Percentiles rank a stretch among this genome's conserved stretches.
phyloP scores from a whole-genome alignment of 1,284 basidiomycete species.

The Leccinum subatratum region DNA sequence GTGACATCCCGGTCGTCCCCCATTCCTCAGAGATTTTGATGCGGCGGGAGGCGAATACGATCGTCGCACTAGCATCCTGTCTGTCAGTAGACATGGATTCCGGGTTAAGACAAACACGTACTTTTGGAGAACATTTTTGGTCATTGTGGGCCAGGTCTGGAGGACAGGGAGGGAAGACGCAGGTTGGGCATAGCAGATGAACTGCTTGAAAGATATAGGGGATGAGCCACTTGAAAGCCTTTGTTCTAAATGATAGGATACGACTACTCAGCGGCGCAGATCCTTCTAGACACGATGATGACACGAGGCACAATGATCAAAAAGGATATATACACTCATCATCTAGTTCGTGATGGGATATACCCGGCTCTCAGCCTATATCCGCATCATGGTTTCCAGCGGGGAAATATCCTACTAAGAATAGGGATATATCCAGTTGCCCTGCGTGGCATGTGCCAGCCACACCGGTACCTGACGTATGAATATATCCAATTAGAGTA shows the following conservation, averaged over 20 bases:
- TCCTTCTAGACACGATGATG: too few species aligned
- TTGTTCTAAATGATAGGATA: background rate
- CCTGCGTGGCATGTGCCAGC: too few species aligned
- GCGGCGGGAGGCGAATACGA: background rate
- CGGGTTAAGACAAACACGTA: background rate
- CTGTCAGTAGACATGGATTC: background rate
- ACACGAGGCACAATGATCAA: background rate
- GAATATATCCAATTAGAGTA: too few species aligned
- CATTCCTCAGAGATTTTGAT: background rate
- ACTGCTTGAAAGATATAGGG: background rate
- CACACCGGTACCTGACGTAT: too few species aligned
- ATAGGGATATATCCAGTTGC: too few species aligned
- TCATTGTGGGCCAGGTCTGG: background rate
- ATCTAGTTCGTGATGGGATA: too few species aligned
- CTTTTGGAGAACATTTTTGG: background rate
- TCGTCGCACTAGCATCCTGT: background rate
- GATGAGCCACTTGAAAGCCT: background rate
- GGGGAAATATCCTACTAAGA: too few species aligned
- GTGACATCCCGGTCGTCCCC: background rate
- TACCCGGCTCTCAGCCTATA: too few species aligned
- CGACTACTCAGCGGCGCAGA: background rate
- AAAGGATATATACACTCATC: too few species aligned
- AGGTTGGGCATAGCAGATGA: background rate
- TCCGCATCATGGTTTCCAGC: too few species aligned
- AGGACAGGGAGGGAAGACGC: background rate